Conservation (phyloP, 1,284 basidiomycete species). For the Sporisorium sorghi region DNA sequence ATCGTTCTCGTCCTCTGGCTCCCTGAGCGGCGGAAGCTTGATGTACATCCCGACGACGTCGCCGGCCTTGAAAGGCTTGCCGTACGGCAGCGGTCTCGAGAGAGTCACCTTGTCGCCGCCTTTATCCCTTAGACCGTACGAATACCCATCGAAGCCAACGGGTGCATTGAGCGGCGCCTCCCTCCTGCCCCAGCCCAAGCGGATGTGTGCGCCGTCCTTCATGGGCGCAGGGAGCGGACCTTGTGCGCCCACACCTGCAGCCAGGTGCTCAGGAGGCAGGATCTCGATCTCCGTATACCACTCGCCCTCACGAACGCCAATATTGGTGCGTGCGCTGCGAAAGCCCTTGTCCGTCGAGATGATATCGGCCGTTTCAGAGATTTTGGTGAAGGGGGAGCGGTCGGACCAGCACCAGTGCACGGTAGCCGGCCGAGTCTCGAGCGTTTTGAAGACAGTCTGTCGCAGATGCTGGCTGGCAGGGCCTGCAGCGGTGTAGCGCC, state of each 20-base stretch:
- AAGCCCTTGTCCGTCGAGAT: conserved; percentile 88
- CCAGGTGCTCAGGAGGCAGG: conserved; percentile 73
- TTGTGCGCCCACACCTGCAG: conserved; percentile 70
- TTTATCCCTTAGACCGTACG: conserved; percentile 90
- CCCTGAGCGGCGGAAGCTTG: conserved; percentile 76
- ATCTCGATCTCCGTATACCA: conserved; percentile 94
- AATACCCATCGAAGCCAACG: conserved; percentile 91
- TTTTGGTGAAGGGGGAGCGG: conserved; percentile 77
- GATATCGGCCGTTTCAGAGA: conserved; percentile 83
- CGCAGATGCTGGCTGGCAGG: conserved; percentile 57
- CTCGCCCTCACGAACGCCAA: conserved; percentile 85
- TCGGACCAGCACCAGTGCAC: conserved; percentile 74
- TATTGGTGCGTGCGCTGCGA: conserved; percentile 87
- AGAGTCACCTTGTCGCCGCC: conserved; percentile 89
- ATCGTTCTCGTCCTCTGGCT: conserved; percentile 37
- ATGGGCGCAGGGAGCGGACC: conserved; percentile 46
- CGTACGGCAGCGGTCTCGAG: conserved; percentile 82
- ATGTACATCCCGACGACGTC: conserved; percentile 95
- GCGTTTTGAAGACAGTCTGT: conserved; percentile 57
- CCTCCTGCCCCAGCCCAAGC: conserved; percentile 89
- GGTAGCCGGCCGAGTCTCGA: conserved; percentile 52
- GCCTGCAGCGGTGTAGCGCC: conserved; percentile 64
- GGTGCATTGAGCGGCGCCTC: conserved; percentile 93
- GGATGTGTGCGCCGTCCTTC: conserved; percentile 79
- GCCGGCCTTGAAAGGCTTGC: conserved; percentile 78